Percentiles rank a stretch among this genome's conserved stretches.
These are phyloP conservation scores for Dillenia suffruticosa DNA, from an alignment of 164 flowering plant genomes.

Conservation along the genomic window DNA sequence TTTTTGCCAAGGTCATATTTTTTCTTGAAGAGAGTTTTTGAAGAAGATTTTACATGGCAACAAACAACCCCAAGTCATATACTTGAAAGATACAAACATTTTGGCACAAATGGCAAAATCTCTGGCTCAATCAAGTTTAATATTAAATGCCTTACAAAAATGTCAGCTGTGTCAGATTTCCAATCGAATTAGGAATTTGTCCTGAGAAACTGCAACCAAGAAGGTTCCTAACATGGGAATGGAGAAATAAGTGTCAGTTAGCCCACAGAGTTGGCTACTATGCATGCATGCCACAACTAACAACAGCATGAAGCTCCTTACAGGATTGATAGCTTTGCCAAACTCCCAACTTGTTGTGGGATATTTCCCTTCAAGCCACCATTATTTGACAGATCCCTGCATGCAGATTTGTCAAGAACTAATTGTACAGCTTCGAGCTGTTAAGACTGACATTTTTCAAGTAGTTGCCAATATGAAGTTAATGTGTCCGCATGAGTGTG, in stretches of 20 bases:
- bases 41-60: too few relatives aligned
- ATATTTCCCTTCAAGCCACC: conserved; percentile 46
- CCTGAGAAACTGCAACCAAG: conserved; percentile 63
- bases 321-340: conserved; percentile 41
- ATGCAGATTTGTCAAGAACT: conserved; percentile 1
- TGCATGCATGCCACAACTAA: too few relatives aligned
- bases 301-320: conserved; percentile 22
- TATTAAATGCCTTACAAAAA: conserved; percentile 37
- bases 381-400: conserved; percentile 56
- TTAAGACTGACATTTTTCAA: too few relatives aligned
- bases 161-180: conserved; percentile 37
- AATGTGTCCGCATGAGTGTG: too few relatives aligned
- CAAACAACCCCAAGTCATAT: too few relatives aligned
- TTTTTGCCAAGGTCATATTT: too few relatives aligned
- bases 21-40: too few relatives aligned
- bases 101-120: too few relatives aligned
- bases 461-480: too few relatives aligned
- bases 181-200: conserved; percentile 53
- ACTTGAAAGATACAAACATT: too few relatives aligned
- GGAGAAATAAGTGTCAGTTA: neutral
- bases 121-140: too few relatives aligned
- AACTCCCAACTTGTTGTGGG: conserved; percentile 38
- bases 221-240: conserved; percentile 34
- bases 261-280: neutral
- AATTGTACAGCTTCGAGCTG: too few relatives aligned